Base-by-base conservation (phyloP, 768 basidiomycete genomes). In the Termitomyces sp. region DNA sequence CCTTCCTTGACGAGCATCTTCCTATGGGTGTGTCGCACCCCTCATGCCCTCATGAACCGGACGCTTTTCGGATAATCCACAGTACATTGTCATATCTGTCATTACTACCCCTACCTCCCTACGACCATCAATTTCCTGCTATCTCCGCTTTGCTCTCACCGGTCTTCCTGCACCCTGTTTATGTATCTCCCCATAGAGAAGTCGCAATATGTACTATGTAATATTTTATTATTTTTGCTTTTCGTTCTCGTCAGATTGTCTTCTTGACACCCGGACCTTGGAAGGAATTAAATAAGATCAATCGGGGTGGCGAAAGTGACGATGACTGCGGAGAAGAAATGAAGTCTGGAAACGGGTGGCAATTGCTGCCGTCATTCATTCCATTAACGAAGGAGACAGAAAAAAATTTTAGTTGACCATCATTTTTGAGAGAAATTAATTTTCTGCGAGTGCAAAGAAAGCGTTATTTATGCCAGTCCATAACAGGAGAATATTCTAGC, bases 181-280 rank as follows among this genome's bases (percentile, higher is more conserved):
- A 28, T 57, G 56, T 57, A 57, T 18, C 16, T n/a, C 51, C 30
- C 56, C 45, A 20, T 61, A 57, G 53, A 59, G 58, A 59, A 62
- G 49, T 35, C 13, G 38, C n/a, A 53, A 49, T 45, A 53, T 62
- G 52, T 58, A 54, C 52, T 58, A 26, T 26, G 26, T 26, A 59
- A 55, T 59, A 32, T 56, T n/a, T 48, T 48, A 36, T 44, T 30
- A 16, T 30, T 18, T 32, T 44, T 30, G 33, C 8, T 4, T 26
- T 43, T 11, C 20, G 11, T 22, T 22, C 41, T 43, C 10, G 20
- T 43, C 41, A 20, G 9, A 44, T 24, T 44, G 43, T 44, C 28
- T 32, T 22, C 24, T n/a, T 52, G 36, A 14, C 36, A 36, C 18
- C 22, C 32, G 49, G 43, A 38, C 45, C 45, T 28, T 28, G 45